phyloP scores from a whole-genome alignment of 2,329 filamentous ascomycete genomes.

The Grosmannia penicillata region DNA sequence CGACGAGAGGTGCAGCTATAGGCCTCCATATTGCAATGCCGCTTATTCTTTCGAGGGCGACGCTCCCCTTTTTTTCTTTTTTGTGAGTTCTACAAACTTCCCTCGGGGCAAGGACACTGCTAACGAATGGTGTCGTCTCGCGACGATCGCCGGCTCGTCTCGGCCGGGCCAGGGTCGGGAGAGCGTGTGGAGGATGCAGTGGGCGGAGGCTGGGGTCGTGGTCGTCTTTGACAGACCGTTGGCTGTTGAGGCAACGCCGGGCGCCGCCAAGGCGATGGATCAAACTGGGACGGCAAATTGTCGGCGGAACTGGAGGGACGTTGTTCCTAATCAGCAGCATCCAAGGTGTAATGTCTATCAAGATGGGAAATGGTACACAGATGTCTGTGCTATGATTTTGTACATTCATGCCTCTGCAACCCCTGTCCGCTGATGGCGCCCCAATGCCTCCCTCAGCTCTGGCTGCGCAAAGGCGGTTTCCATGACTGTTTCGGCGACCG shows the following conservation, averaged over 20 bases:
- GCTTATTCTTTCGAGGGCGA: slow-evolving; percentile 14
- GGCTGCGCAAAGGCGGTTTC: slow-evolving; percentile 7
- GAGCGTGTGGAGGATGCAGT: neutral
- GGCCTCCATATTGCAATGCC: slow-evolving; percentile 13
- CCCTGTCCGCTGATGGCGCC: slow-evolving; percentile 3
- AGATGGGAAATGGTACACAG: too few species aligned
- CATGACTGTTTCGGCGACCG: slow-evolving; percentile 34
- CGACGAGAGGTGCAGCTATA: neutral
- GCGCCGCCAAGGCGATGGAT: too few species aligned
- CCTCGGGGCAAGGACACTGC: slow-evolving; percentile 5
- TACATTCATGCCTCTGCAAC: neutral
- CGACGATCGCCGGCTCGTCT: too few species aligned
- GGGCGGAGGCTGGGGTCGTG: too few species aligned
- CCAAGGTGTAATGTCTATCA: too few species aligned
- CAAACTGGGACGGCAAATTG: too few species aligned
- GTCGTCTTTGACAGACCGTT: too few species aligned
- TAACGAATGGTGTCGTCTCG: too few species aligned
- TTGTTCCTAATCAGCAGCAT: too few species aligned
- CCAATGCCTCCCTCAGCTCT: slow-evolving; percentile 5
- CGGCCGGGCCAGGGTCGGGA: neutral
- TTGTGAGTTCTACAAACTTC: slow-evolving; percentile 3
- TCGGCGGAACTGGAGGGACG: too few species aligned
- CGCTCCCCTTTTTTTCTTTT: slow-evolving; percentile 8
- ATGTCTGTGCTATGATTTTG: neutral
- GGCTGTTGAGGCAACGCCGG: too few species aligned